Percentiles rank a stretch among this genome's conserved stretches.
phyloP scores from a whole-genome alignment of 495 filamentous ascomycete genomes.

The Lasiosphaeria ovina region DNA sequence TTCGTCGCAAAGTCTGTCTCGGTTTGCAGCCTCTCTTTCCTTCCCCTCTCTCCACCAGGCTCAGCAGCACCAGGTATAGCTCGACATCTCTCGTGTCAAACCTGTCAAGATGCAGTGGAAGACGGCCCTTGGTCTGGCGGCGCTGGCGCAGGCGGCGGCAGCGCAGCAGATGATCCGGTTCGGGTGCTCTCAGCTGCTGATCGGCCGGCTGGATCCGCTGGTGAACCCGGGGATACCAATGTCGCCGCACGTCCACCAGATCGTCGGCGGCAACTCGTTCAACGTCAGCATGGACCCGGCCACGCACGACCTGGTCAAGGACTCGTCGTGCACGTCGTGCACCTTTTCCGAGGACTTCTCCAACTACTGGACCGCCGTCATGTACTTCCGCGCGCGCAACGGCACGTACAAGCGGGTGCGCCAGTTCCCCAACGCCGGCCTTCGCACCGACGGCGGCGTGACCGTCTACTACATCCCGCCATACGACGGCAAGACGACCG shows the following conservation, averaged over 20 bases:
- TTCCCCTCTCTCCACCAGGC: no score
- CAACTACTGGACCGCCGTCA: constrained; percentile 48
- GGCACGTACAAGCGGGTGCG: constrained; percentile 45
- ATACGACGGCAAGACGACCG: constrained; percentile 39
- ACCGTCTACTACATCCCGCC: constrained; percentile 52
- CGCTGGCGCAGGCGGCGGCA: constrained; percentile 38
- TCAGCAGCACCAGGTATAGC: neutral
- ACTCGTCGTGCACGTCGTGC: constrained; percentile 42
- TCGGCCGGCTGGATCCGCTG: constrained; percentile 41
- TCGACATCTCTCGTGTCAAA: no score
- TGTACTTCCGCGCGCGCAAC: constrained; percentile 46
- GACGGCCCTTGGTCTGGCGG: constrained; percentile 34
- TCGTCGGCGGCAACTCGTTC: constrained; percentile 44
- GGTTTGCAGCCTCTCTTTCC: no score
- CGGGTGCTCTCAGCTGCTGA: constrained; percentile 41
- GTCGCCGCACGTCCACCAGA: constrained; percentile 42
- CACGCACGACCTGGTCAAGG: constrained; percentile 33
- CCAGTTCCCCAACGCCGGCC: constrained; percentile 42
- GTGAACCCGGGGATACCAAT: constrained; percentile 37
- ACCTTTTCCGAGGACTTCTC: constrained; percentile 43
- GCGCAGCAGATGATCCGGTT: constrained; percentile 41
- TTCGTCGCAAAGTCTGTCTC: no score
- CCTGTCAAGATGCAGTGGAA: constrained; percentile 25
- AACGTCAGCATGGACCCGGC: constrained; percentile 37
- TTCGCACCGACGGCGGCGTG: constrained; percentile 41